Base-by-base conservation (phyloP, 2,329 filamentous ascomycete genomes). In the Emergomyces orientalis region DNA sequence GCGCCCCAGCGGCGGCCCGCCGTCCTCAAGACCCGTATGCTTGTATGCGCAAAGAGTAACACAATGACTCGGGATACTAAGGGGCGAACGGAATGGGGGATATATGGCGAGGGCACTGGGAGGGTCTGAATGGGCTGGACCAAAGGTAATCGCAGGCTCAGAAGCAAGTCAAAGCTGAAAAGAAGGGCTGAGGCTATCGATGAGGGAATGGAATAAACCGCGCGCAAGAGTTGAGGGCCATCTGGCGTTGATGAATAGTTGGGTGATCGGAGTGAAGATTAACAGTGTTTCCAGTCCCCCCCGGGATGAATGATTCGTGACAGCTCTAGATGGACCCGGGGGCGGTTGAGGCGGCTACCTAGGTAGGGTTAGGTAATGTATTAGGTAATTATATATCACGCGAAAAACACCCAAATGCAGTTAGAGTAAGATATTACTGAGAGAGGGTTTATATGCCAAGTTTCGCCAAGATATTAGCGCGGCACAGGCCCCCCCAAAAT, bases 1-100 rank as follows among this genome's bases (percentile, higher is more conserved):
- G 39, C 49, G 63, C 43, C 61, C 60, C 60, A 45, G 45, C 49
- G 55, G 62, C 56, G 64, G 60, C 61, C 62, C 62, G 55, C 52
- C 55, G 55, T 13, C 30, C 62, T 61, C 56, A 47, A 47, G 39
- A 11, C 14, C 17, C 34, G 54, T 55, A 57, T 57, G n/a, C 27
- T n/a, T 58, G 55, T 30, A 45, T 59, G 39, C 56, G 27, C 56
- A 59, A 7, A 22, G 41, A 27, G n/a, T 13, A 41, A 39, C 22
- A 55, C 51, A 43, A 27, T 37, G 17, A 19, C 34, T 43, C 11
- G 37, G 25, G 34, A 47, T 45, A n/a, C 19, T 25, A 32, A 30
- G 22, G 22, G 3, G 37, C 11, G 25, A 45, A 45, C 34, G 37
- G 11, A 27, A 8, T n/a, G 27, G 22, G 17, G 9, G 27, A 45